phyloP scores from a whole-genome alignment of 495 filamentous ascomycete species.

The Aspergillus ellipticus region DNA sequence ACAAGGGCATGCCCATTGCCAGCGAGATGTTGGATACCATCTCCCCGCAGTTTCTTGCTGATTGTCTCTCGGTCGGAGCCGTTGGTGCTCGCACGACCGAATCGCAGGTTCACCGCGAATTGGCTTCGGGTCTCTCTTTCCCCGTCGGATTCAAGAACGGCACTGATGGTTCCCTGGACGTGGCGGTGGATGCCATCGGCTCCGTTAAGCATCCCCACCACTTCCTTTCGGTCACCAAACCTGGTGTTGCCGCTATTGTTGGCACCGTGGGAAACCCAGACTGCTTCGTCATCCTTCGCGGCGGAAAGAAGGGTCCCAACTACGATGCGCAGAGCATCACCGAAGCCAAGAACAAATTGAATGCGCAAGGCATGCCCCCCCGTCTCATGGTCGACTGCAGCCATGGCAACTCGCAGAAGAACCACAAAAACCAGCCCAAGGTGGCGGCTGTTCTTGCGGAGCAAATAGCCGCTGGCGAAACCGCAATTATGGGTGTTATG shows the following conservation, averaged over 20 bases:
- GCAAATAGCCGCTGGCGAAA: conserved; percentile 81
- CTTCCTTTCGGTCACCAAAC: conserved; percentile 98
- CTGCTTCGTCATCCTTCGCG: conserved; percentile 95
- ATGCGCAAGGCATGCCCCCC: conserved; percentile 60
- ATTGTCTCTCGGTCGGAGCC: conserved; percentile 85
- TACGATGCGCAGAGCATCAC: conserved; percentile 83
- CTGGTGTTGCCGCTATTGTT: conserved; percentile 92
- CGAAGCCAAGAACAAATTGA: conserved; percentile 67
- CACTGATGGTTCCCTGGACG: conserved; percentile 84
- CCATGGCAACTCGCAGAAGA: conserved; percentile 92
- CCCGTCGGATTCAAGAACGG: conserved; percentile 99
- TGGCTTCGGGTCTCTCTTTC: conserved; percentile 92
- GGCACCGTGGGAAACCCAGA: conserved; percentile 96
- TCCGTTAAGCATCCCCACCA: conserved; percentile 91
- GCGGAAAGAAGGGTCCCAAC: conserved; percentile 91
- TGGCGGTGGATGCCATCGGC: conserved; percentile 95
- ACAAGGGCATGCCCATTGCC: conserved; percentile 95
- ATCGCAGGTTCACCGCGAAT: conserved; percentile 88
- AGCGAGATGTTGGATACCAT: conserved; percentile 99
- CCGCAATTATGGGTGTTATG: conserved; percentile 95
- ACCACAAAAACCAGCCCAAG: conserved; percentile 97
- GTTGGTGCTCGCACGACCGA: conserved; percentile 96
- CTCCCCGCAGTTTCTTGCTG: conserved; percentile 96
- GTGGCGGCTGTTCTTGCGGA: conserved; percentile 78
- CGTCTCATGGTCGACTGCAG: conserved; percentile 98